These are phyloP conservation scores for Xylaria sp. DNA, from an alignment of 2,329 filamentous ascomycete genomes.

Conservation along the genomic window DNA sequence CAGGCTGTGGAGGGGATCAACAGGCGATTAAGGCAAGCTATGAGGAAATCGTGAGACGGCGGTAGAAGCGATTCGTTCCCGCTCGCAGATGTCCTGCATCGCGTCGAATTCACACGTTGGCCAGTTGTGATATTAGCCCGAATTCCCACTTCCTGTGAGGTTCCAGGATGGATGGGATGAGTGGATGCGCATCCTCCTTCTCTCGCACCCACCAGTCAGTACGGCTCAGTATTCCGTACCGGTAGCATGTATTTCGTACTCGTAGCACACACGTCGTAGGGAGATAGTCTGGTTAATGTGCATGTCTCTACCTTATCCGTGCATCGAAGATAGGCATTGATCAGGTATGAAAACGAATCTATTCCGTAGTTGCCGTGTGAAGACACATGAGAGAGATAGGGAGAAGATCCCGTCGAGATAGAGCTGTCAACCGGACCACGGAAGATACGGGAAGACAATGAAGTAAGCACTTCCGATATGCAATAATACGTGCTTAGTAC, in stretches of 20 bases:
- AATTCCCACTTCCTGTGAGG: conserved; percentile 17
- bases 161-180: background rate
- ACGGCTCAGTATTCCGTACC: background rate
- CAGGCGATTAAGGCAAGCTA: conserved; percentile 2
- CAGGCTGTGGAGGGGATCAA: conserved; percentile 9
- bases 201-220: conserved; percentile 13
- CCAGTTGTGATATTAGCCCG: conserved; percentile 26
- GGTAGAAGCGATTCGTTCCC: conserved; percentile 22
- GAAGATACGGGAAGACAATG: background rate
- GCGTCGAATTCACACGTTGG: conserved; percentile 30
- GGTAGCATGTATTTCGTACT: no score
- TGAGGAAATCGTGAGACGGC: conserved; percentile 12
- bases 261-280: background rate
- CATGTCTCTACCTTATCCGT: background rate
- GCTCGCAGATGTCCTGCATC: conserved; percentile 20
- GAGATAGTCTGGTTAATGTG: background rate
- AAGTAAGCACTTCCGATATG: background rate
- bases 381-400: background rate
- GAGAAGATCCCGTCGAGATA: background rate
- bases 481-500: background rate
- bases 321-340: background rate
- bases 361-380: background rate
- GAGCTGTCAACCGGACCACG: background rate
- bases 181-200: conserved; percentile 19
- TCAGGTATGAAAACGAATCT: background rate